Evolutionary conservation across 2,329 filamentous ascomycete genomes (phyloP).

Genomic region (Domatiomyces globalis): DNA sequence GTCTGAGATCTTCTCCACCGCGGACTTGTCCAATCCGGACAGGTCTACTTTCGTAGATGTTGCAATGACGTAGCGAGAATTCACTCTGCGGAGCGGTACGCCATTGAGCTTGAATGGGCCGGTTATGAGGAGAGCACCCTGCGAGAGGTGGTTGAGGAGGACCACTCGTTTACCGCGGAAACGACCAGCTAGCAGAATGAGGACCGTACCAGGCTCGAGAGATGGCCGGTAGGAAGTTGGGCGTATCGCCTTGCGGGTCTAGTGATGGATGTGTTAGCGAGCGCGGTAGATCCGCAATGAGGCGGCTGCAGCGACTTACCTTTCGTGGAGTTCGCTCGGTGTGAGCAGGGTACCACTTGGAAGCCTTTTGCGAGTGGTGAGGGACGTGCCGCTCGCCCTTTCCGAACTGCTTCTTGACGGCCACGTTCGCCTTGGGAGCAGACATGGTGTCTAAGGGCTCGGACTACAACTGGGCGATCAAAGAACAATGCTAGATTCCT

Average conservation of each 20-base stretch:
- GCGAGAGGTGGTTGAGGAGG: slow-evolving; percentile 92
- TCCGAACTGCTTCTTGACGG: slow-evolving; percentile 86
- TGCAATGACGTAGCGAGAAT: slow-evolving; percentile 37
- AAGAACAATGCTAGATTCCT: neutral
- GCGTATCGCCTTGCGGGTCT: slow-evolving; percentile 92
- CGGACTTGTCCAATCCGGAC: slow-evolving; percentile 58
- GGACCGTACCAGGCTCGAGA: slow-evolving; percentile 85
- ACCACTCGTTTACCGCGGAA: slow-evolving; percentile 99
- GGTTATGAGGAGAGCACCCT: slow-evolving; percentile 97
- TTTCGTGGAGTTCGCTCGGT: slow-evolving; percentile 81
- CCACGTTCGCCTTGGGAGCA: slow-evolving; percentile 28
- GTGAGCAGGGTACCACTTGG: slow-evolving; percentile 98
- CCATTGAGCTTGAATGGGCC: slow-evolving; percentile 99
- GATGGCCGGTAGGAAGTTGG: slow-evolving; percentile 74
- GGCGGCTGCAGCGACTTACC: slow-evolving; percentile 49
- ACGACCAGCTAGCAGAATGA: slow-evolving; percentile 97
- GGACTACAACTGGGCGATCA: neutral
- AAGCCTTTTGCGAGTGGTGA: slow-evolving; percentile 75
- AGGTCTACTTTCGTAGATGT: slow-evolving; percentile 43
- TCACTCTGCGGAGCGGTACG: slow-evolving; percentile 75
- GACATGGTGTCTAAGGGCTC: slow-evolving; percentile 36
- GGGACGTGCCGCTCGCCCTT: slow-evolving; percentile 89
- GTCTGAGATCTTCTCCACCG: slow-evolving; percentile 71
- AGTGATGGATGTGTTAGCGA: neutral
- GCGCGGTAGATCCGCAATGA: slow-evolving; percentile 7